Base-by-base conservation (phyloP, 148 eudicot species). In the Rhododendron vialii region DNA sequence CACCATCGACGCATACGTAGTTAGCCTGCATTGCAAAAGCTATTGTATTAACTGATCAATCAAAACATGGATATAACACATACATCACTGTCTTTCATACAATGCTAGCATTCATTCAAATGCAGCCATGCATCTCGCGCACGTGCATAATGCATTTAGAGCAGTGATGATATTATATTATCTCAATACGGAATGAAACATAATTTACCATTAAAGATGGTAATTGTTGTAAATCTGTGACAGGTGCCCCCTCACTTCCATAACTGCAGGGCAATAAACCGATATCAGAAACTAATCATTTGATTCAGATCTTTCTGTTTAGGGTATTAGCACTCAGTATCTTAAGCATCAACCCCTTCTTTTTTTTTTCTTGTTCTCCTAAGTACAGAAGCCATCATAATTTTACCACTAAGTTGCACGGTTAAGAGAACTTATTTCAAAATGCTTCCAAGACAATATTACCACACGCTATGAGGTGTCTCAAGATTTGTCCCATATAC, bases 391-490 rank as follows among this genome's bases (percentile, higher is more conserved):
- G 45, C 55, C 61, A 53, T 12, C 48, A 86, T 22, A 28, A 65
- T 2, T 65, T 55, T 33, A 77, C 41, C 50, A 77, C 35, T 4
- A 59, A 20, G 55, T 57, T 24, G 36, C 78, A 55, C 3, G 26
- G 55, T 30, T 33, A 45, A 28, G 26, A 43, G 36, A 75, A 45
- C 22, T 45, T 12, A 30, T n/a, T 30, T 30, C 59, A 33, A 63
- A 83, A 47, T 59, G 26, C 18, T 20, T 69, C 13, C 3, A 47
- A 80, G 74, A 61, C 48, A 24, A 71, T n/a, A 57, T 79, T 94
- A 98, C 99, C 99, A 91, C 74, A 94, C 96, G 87, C 91, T 93
- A 87, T 98, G 98, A 84, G 99, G 98, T 69, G 99, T 98, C 82
- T 93, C 93, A 67, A 92, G 93, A 90, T 90, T 89, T 67, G 98